phyloP scores from a whole-genome alignment of 768 basidiomycete genomes.

The Mycena chlorophos region DNA sequence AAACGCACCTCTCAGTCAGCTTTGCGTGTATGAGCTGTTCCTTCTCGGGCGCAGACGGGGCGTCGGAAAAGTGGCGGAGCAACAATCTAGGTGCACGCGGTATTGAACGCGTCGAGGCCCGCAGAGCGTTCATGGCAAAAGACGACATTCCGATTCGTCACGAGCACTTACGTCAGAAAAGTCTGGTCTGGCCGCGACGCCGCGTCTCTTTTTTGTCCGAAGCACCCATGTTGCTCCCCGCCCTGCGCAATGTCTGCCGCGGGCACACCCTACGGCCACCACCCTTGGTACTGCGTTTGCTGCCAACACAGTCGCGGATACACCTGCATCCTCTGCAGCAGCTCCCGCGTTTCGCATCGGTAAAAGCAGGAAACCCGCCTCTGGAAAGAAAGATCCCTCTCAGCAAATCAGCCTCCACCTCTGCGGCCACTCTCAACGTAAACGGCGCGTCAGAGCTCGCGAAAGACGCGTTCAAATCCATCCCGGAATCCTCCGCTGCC shows the following conservation, averaged over 20 bases:
- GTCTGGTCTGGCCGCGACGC: no score
- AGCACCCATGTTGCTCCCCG: not conserved
- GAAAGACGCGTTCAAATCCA: slow-evolving; percentile 2
- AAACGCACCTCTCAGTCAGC: slow-evolving; percentile 48
- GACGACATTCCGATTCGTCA: slow-evolving; percentile 1
- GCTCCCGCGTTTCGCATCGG: slow-evolving; percentile 20
- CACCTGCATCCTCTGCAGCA: not conserved
- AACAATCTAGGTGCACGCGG: slow-evolving; percentile 31
- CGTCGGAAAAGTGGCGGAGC: slow-evolving; percentile 32
- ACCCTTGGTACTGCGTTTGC: not conserved
- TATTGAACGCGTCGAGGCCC: slow-evolving; percentile 33
- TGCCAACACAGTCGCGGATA: not conserved
- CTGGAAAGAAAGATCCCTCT: not conserved
- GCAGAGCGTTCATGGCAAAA: slow-evolving; percentile 28
- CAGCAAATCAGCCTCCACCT: slow-evolving; percentile 8
- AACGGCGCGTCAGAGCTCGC: slow-evolving; percentile 16
- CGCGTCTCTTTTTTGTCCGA: no score
- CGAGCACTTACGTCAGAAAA: not conserved
- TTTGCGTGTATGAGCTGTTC: slow-evolving; percentile 73
- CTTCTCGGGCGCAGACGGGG: slow-evolving; percentile 42
- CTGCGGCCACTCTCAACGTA: slow-evolving; percentile 13
- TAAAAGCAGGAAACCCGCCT: slow-evolving; percentile 10
- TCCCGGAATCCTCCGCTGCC: slow-evolving; percentile 1
- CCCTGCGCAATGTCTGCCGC: not conserved
- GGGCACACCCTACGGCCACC: not conserved